Percentiles rank a stretch among this genome's conserved stretches.
phyloP scores from a whole-genome alignment of 148 eudicot species.

The Rhododendron mucronatum region DNA sequence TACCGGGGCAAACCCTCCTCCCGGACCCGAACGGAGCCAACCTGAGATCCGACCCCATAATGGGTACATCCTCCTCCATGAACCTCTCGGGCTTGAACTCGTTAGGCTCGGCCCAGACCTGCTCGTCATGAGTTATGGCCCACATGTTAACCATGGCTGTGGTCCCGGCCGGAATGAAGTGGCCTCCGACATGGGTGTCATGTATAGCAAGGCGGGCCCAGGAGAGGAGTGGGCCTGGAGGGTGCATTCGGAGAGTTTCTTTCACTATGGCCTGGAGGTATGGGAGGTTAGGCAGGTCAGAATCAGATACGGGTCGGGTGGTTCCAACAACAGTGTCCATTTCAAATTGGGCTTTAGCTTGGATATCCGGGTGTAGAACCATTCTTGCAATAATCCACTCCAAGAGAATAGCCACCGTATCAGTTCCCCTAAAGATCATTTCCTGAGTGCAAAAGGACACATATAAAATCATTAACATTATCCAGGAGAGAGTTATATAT shows the following conservation, averaged over 20 bases:
- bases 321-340: conserved; percentile 45
- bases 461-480: neutral
- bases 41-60: conserved; percentile 83
- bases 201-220: conserved; percentile 94
- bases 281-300: conserved; percentile 70
- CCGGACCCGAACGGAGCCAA: conserved; percentile 89
- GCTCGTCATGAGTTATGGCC: conserved; percentile 84
- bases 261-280: conserved; percentile 70
- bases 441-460: conserved; percentile 40
- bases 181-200: conserved; percentile 65
- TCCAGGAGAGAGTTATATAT: neutral
- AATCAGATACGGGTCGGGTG: conserved; percentile 33
- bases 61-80: conserved; percentile 58
- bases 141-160: conserved; percentile 99
- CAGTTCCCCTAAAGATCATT: conserved; percentile 94
- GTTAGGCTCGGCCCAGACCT: conserved; percentile 58
- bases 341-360: conserved; percentile 79
- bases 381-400: conserved; percentile 90
- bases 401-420: conserved; percentile 77
- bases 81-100: conserved; percentile 72
- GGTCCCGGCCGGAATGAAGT: conserved; percentile 81
- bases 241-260: conserved; percentile 83
- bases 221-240: conserved; percentile 91
- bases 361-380: conserved; percentile 86
- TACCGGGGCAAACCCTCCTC: conserved; percentile 84